Conservation (phyloP, 768 basidiomycete genomes). For the Hericium alpestre region DNA sequence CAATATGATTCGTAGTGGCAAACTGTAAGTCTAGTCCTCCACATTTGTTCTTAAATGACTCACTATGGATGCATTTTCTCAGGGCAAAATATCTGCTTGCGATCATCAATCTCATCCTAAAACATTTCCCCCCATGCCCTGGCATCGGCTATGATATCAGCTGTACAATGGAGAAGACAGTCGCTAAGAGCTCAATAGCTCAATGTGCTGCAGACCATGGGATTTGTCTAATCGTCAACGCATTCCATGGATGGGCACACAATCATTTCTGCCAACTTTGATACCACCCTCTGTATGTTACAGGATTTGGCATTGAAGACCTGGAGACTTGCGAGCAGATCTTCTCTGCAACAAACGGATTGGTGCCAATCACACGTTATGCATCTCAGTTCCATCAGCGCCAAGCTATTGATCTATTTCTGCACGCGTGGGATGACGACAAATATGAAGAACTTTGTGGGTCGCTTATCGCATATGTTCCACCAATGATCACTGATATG, state of each 20-base stretch:
- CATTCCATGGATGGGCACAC: neutral
- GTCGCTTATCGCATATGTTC: too few species aligned
- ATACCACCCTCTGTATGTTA: neutral
- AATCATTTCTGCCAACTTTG: neutral
- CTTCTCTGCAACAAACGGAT: neutral
- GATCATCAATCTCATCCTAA: neutral
- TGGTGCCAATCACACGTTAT: neutral
- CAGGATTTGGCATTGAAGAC: neutral
- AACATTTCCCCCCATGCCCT: neutral
- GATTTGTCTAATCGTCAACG: neutral
- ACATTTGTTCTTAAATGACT: neutral
- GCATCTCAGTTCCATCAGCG: neutral
- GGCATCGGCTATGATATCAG: neutral
- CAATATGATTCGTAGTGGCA: neutral
- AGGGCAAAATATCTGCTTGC: slow-evolving; percentile 2
- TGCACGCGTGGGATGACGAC: neutral
- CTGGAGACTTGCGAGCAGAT: neutral
- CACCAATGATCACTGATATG: too few species aligned
- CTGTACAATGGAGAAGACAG: neutral
- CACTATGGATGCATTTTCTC: neutral
- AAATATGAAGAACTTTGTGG: neutral
- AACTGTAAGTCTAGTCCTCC: neutral
- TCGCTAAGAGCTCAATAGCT: neutral
- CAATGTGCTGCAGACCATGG: neutral
- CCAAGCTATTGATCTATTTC: neutral